These are phyloP conservation scores for Neonectria coccinea DNA, from an alignment of 2,329 filamentous ascomycete species.

Conservation along the genomic window DNA sequence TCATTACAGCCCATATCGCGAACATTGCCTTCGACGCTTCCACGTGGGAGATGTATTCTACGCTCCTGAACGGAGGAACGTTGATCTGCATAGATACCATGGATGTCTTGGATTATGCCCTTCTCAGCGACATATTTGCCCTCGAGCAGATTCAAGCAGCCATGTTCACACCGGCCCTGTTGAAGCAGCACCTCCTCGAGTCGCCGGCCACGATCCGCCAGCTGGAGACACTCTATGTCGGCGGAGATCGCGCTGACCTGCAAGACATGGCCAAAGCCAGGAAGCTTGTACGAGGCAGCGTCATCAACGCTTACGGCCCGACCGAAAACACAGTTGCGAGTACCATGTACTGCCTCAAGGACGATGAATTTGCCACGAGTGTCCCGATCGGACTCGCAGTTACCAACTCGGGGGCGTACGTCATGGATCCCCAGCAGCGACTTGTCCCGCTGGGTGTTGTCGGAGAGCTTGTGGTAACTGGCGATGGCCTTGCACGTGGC, in stretches of 20 bases:
- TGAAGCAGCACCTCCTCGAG: constrained; percentile 37
- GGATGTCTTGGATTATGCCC: constrained; percentile 19
- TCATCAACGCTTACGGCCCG: constrained; percentile 33
- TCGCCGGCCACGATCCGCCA: constrained; percentile 13
- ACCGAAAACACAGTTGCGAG: constrained; percentile 36
- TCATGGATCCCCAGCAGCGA: constrained; percentile 41
- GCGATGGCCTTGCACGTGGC: constrained; percentile 33
- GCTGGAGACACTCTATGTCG: constrained; percentile 27
- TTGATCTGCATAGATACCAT: constrained; percentile 31
- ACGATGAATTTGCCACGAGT: constrained; percentile 24
- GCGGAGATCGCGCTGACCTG: constrained; percentile 36
- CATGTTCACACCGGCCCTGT: constrained; percentile 32
- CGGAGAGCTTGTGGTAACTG: constrained; percentile 46
- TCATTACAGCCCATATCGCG: constrained; percentile 25
- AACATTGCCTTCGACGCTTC: constrained; percentile 31
- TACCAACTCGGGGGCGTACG: constrained; percentile 36
- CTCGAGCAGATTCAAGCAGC: constrained; percentile 22
- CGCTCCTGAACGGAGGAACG: constrained; percentile 23
- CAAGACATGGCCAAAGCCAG: constrained; percentile 14
- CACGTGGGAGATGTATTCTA: constrained; percentile 19
- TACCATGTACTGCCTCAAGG: constrained; percentile 7
- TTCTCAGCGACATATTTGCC: constrained; percentile 20
- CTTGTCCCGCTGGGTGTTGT: constrained; percentile 44
- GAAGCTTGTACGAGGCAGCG: constrained; percentile 1
- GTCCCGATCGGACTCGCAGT: constrained; percentile 38